Percentiles rank a stretch among this genome's conserved stretches.
Evolutionary conservation across 1,284 basidiomycete species (phyloP).

Genomic region (Boletus hoseneyae): DNA sequence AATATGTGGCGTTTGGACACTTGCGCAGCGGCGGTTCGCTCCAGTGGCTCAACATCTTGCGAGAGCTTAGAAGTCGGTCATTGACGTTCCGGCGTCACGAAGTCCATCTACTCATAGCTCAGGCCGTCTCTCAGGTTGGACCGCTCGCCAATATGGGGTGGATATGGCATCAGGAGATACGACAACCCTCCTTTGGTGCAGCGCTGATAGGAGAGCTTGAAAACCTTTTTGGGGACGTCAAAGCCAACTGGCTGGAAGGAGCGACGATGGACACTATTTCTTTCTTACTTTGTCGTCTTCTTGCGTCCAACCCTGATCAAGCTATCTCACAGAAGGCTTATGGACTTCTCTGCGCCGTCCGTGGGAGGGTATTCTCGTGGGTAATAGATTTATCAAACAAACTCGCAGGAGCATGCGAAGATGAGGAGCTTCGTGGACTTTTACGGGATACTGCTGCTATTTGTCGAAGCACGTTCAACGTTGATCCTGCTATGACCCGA

Average conservation of each 20-base stretch:
- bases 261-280: conserved; percentile 38
- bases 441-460: conserved; percentile 36
- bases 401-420: conserved; percentile 21
- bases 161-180: conserved; percentile 38
- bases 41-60: conserved; percentile 49
- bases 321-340: conserved; percentile 13
- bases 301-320: conserved; percentile 25
- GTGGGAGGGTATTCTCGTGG: conserved; percentile 37
- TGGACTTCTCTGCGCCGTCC: conserved; percentile 29
- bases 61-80: conserved; percentile 36
- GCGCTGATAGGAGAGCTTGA: conserved; percentile 35
- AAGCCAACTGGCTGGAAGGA: conserved; percentile 43
- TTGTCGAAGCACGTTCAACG: conserved; percentile 42
- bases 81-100: conserved; percentile 38
- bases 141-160: conserved; percentile 18
- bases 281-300: conserved; percentile 34
- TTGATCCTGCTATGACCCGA: conserved; percentile 23
- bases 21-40: conserved; percentile 42
- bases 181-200: conserved; percentile 31
- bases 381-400: conserved; percentile 30
- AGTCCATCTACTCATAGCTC: conserved; percentile 39
- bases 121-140: conserved; percentile 44
- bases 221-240: conserved; percentile 29
- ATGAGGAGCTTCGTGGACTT: conserved; percentile 26
- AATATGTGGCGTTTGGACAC: conserved; percentile 41